Conservation (phyloP, 2,329 filamentous ascomycete species). For the Anthostomella pinea region DNA sequence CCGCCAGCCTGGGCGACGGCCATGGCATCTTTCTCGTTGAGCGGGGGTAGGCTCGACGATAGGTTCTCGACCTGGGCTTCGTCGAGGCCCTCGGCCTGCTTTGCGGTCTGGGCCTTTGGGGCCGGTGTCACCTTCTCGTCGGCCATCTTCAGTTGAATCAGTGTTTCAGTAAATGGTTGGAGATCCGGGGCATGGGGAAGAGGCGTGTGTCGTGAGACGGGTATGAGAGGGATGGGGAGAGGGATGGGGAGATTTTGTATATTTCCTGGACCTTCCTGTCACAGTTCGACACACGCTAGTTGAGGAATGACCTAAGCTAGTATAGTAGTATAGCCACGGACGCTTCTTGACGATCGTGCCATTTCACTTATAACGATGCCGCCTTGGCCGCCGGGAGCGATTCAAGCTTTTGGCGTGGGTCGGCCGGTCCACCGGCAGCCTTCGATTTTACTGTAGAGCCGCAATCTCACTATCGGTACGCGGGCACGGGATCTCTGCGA, state of each 20-base stretch:
- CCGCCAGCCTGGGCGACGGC: constrained; percentile 35
- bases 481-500: no score
- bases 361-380: neutral
- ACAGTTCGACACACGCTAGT: neutral
- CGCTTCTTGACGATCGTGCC: neutral
- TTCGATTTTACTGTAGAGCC: no score
- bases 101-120: neutral
- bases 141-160: no score
- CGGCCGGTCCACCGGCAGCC: neutral
- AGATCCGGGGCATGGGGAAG: neutral
- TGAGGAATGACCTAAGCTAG: no score
- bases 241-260: neutral
- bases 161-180: no score
- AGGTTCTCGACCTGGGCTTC: constrained; percentile 25
- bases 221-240: neutral
- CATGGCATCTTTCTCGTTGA: constrained; percentile 33
- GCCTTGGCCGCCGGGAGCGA: neutral
- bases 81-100: constrained; percentile 7
- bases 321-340: neutral
- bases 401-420: neutral
- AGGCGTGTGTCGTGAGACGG: neutral
- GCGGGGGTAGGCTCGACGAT: constrained; percentile 14
- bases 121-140: constrained; percentile 9
- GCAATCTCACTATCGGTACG: no score
- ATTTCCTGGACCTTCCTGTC: neutral